phyloP scores from a whole-genome alignment of 1,139 yeast species.

The Nakaseomyces glabratus region DNA sequence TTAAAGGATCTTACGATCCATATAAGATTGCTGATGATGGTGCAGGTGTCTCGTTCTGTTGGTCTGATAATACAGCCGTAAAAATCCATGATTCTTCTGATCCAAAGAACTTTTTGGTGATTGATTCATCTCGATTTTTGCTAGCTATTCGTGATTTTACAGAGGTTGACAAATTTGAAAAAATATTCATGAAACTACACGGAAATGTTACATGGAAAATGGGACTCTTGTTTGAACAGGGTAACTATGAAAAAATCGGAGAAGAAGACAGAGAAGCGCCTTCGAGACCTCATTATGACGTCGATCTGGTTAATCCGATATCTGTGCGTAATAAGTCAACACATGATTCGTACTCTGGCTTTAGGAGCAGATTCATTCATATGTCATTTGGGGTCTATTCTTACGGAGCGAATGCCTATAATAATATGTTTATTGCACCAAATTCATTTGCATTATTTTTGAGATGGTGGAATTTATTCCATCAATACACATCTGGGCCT shows the following conservation, averaged over 20 bases:
- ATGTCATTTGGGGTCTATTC: slow-evolving; percentile 65
- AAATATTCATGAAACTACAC: slow-evolving; percentile 45
- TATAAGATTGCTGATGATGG: slow-evolving; percentile 57
- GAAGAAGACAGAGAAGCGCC: slow-evolving; percentile 28
- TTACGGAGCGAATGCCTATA: slow-evolving; percentile 35
- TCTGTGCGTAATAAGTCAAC: slow-evolving; percentile 33
- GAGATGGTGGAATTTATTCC: slow-evolving; percentile 72
- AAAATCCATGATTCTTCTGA: slow-evolving; percentile 50
- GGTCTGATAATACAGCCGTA: slow-evolving; percentile 60
- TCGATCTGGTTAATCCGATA: slow-evolving; percentile 52
- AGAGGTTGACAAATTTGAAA: slow-evolving; percentile 28
- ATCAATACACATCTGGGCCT: slow-evolving; percentile 63
- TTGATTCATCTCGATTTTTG: slow-evolving; percentile 56
- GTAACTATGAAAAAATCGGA: slow-evolving; percentile 27
- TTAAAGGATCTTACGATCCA: slow-evolving; percentile 58
- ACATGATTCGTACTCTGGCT: slow-evolving; percentile 68
- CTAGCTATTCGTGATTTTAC: slow-evolving; percentile 44
- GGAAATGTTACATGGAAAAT: slow-evolving; percentile 43
- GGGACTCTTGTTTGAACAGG: slow-evolving; percentile 43
- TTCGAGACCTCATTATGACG: slow-evolving; percentile 59
- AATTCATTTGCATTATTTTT: slow-evolving; percentile 56
- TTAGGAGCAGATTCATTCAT: slow-evolving; percentile 66
- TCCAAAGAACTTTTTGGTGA: slow-evolving; percentile 51
- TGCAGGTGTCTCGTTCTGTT: slow-evolving; percentile 73
- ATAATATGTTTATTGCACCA: slow-evolving; percentile 68